These are phyloP conservation scores for Candida ascalaphidarum DNA, from an alignment of 805 yeast genomes.

Conservation along the genomic window DNA sequence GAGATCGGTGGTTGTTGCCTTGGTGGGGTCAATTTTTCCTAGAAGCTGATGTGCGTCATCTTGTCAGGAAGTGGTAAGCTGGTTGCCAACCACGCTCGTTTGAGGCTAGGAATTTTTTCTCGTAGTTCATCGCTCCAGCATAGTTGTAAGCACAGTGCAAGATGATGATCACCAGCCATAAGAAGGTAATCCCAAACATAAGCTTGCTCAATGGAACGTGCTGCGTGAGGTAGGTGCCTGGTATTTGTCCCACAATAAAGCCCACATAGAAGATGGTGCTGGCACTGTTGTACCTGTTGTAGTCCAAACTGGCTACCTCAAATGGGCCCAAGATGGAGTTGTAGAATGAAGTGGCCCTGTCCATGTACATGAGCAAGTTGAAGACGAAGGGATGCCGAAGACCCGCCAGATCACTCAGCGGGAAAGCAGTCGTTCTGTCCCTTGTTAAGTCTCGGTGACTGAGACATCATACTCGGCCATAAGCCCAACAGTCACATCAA, in stretches of 20 bases:
- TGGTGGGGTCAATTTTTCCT: no score
- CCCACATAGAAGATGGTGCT: constrained; percentile 50
- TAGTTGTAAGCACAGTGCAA: constrained; percentile 37
- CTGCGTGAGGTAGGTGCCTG: constrained; percentile 35
- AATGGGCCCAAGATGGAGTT: constrained; percentile 40
- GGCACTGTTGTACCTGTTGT: constrained; percentile 36
- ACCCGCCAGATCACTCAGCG: constrained; percentile 28
- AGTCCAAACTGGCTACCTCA: constrained; percentile 35
- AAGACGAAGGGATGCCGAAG: constrained; percentile 22
- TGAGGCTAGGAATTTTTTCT: no score
- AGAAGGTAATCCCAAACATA: constrained; percentile 22
- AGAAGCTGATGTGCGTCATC: no score
- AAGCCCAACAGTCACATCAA: constrained; percentile 31
- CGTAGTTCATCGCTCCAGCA: constrained; percentile 40
- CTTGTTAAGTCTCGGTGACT: constrained; percentile 32
- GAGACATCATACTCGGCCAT: constrained; percentile 21
- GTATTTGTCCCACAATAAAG: constrained; percentile 38
- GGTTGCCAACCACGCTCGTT: no score
- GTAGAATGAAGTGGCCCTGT: constrained; percentile 43
- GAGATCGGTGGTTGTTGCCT: no score
- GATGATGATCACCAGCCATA: constrained; percentile 41
- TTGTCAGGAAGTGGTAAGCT: no score
- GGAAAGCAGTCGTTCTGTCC: constrained; percentile 28
- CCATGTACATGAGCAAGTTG: constrained; percentile 37
- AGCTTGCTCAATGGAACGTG: constrained; percentile 32